Conservation (phyloP, 2,329 filamentous ascomycete species). For the Xylariaceae sp. region DNA sequence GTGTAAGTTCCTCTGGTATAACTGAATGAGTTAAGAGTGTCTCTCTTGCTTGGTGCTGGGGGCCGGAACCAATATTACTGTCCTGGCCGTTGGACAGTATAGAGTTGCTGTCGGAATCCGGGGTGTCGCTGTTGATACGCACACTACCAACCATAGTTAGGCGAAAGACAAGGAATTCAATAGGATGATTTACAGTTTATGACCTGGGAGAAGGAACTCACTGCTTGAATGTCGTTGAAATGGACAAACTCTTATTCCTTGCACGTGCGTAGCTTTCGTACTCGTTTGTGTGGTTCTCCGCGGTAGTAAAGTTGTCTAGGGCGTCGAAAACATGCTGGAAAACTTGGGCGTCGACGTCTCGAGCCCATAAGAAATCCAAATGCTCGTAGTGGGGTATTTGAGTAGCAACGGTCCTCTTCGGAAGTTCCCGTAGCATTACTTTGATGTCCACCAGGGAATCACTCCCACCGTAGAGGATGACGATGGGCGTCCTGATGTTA, state of each 20-base stretch:
- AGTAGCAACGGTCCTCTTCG: slow-evolving; percentile 76
- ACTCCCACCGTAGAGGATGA: slow-evolving; percentile 87
- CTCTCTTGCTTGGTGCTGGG: slow-evolving; percentile 30
- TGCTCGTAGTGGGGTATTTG: slow-evolving; percentile 94
- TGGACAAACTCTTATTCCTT: slow-evolving; percentile 46
- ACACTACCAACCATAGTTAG: slow-evolving; percentile 17
- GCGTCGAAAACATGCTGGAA: slow-evolving; percentile 92
- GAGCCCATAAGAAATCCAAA: slow-evolving; percentile 92
- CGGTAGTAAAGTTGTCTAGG: slow-evolving; percentile 64
- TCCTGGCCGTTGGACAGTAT: slow-evolving; percentile 26
- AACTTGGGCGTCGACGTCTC: slow-evolving; percentile 76
- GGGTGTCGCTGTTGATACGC: slow-evolving; percentile 28
- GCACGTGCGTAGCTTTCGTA: slow-evolving; percentile 54
- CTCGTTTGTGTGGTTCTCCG: slow-evolving; percentile 56
- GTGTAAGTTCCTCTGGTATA: slow-evolving; percentile 9
- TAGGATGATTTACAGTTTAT: not conserved
- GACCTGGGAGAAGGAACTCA: slow-evolving; percentile 19
- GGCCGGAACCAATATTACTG: slow-evolving; percentile 11
- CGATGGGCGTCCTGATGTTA: slow-evolving; percentile 94
- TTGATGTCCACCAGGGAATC: slow-evolving; percentile 93
- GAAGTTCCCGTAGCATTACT: slow-evolving; percentile 85
- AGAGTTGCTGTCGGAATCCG: slow-evolving; percentile 32
- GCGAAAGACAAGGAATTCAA: not conserved
- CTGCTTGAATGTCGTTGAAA: slow-evolving; percentile 34
- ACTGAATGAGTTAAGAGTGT: slow-evolving; percentile 11